Evolutionary conservation across 768 basidiomycete genomes (phyloP), one percentile per base, ranked within the genome.

Genomic region (Inosperma sp.): DNA sequence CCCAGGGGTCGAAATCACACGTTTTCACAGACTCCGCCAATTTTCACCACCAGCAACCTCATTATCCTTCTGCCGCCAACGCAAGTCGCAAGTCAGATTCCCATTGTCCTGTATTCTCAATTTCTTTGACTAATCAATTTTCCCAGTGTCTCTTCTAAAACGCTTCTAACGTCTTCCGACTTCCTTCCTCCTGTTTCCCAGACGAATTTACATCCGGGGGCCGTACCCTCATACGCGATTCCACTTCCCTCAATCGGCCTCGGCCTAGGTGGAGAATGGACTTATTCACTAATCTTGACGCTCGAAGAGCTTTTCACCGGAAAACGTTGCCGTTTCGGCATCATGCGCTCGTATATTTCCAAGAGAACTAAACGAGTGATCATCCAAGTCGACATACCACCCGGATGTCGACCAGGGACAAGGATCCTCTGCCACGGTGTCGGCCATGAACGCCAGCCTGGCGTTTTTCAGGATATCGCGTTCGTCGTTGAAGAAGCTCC

Each of bases 301-400:
- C 73, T 87, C 16, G 81, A 85, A 51, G 83, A 86, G 55, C 70
- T 86, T 29, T 81, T 76, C 61, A 64, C 63, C 19, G 83, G 85
- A 25, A 75, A 76, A 40, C 69, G 68, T 13, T 80, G 78, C 57
- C 74, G 71, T 49, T 84, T 84, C 58, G 74, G 78, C 45, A 77
- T 87, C 56, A 81, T 77, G 33, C 80, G 84, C 43, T 72, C 73
- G 9, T 61, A 82, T 35, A 63, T 78, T 35, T 75, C 77, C 7
- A 75, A 73, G 17, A 67, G 64, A 61, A 72, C 68, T 8, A 77
- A 80, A 59, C 70, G 75, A 39, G 76, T 84, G 17, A 68, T 83
- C 48, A 74, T 85, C 23, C 78, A 81, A 44, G 65, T 87, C 49
- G 74, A 78, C 43, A 71, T 88, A 35, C 77, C 81, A 52, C 72